Evolutionary conservation across 2,329 filamentous ascomycete genomes (phyloP).

Genomic region (Lizonia empirigonia): DNA sequence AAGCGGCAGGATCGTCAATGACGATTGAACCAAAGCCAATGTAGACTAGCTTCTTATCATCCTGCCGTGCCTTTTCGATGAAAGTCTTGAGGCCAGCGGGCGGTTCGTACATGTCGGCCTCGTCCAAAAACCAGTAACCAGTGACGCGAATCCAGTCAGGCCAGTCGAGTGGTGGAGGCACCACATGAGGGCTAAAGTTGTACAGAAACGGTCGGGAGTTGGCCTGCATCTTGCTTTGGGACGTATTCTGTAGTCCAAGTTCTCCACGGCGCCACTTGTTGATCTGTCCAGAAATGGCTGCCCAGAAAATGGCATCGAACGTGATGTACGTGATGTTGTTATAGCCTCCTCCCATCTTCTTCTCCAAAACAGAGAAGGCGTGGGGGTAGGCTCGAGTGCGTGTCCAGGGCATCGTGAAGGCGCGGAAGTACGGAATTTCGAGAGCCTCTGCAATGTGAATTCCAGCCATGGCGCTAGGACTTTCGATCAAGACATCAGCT

Average conservation of each 20-base stretch:
- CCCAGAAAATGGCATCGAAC: slow-evolving; percentile 98
- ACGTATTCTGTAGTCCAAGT: slow-evolving; percentile 79
- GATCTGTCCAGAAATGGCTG: slow-evolving; percentile 85
- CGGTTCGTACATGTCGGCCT: slow-evolving; percentile 70
- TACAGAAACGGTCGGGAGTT: slow-evolving; percentile 99
- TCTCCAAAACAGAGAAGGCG: slow-evolving; percentile 89
- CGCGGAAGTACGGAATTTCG: slow-evolving; percentile 91
- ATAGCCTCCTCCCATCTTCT: slow-evolving; percentile 93
- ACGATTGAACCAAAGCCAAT: slow-evolving; percentile 97
- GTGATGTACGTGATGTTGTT: slow-evolving; percentile 95
- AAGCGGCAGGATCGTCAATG: slow-evolving; percentile 82
- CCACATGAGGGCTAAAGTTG: slow-evolving; percentile 93
- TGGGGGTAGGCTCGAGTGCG: slow-evolving; percentile 94
- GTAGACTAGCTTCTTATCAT: slow-evolving; percentile 91
- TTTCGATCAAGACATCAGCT: slow-evolving; percentile 90
- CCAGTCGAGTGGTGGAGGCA: slow-evolving; percentile 92
- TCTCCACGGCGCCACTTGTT: slow-evolving; percentile 89
- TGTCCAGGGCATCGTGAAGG: slow-evolving; percentile 99
- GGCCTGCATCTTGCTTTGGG: slow-evolving; percentile 85
- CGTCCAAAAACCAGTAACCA: slow-evolving; percentile 97
- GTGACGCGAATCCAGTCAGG: slow-evolving; percentile 98
- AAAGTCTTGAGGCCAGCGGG: slow-evolving; percentile 78
- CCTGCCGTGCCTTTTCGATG: slow-evolving; percentile 78
- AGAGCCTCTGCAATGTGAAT: slow-evolving; percentile 97
- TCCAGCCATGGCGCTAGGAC: slow-evolving; percentile 93